A percentile compares a stretch with the other conserved stretches of the same genome.
These are phyloP conservation scores for Cercospora beticola DNA, from an alignment of 2,329 filamentous ascomycete species.

Conservation along the genomic window DNA sequence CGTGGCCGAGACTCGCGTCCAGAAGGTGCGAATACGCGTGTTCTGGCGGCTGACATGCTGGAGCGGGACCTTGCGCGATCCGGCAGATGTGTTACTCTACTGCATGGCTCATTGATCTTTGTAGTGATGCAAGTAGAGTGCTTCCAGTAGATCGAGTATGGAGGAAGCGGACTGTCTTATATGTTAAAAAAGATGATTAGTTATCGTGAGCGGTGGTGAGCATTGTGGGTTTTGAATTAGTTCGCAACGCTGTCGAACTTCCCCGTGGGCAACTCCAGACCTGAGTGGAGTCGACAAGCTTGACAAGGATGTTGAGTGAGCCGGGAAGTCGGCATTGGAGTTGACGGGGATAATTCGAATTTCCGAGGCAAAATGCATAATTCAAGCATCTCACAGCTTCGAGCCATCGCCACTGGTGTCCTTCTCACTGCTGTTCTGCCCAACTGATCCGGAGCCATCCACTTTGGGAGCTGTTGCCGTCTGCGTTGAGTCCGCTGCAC, in stretches of 20 bases:
- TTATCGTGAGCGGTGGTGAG: not conserved
- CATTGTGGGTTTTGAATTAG: not conserved
- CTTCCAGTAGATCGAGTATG: not conserved
- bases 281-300: not conserved
- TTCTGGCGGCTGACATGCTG: not conserved
- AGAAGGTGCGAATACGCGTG: not conserved
- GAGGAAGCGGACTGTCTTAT: not conserved
- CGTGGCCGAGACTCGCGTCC: not conserved
- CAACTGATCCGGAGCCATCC: slow-evolving; percentile 2
- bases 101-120: not conserved
- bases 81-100: not conserved
- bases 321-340: not conserved
- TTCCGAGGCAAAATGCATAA: not conserved
- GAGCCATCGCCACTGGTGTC: slow-evolving; percentile 1
- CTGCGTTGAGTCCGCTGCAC: not conserved
- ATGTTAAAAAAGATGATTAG: not conserved
- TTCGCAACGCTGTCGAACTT: not conserved
- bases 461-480: slow-evolving; percentile 5
- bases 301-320: not conserved
- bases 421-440: not conserved
- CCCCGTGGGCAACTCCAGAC: slow-evolving; percentile 10
- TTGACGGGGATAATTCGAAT: not conserved
- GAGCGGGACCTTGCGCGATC: not conserved
- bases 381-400: slow-evolving; percentile 1
- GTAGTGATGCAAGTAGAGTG: not conserved